These are phyloP conservation scores for Fusarium sp. DNA, from an alignment of 2,329 filamentous ascomycete species.

Conservation along the genomic window DNA sequence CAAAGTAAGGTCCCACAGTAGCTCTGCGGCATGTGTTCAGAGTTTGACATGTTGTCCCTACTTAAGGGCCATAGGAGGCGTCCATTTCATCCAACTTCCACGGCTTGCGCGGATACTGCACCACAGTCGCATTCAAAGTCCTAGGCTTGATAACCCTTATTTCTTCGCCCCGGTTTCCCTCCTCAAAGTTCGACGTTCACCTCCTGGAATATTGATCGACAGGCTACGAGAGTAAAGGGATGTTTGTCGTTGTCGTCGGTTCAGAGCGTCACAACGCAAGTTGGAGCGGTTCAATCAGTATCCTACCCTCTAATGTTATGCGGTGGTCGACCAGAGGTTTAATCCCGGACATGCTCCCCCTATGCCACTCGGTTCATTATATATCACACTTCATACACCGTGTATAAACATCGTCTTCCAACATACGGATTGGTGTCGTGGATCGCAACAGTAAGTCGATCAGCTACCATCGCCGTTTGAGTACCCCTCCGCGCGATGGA, in stretches of 20 bases:
- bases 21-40: no score
- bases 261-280: no score
- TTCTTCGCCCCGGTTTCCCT: no score
- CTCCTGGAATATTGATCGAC: no score
- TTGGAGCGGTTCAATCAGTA: neutral
- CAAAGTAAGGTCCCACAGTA: no score
- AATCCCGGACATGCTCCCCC: fast-evolving
- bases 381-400: neutral
- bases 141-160: no score
- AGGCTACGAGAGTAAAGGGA: neutral
- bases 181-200: no score
- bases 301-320: neutral
- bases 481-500: neutral
- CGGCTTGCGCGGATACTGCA: no score
- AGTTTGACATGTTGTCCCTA: no score
- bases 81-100: no score
- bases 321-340: neutral
- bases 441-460: neutral
- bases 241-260: neutral
- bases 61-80: no score
- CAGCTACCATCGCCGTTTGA: neutral
- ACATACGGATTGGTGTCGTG: neutral
- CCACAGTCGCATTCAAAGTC: no score
- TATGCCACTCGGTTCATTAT: neutral
- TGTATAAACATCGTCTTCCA: neutral